Conservation (phyloP, 108 stramenopile species). For the Fragilariopsis cylindrus region DNA sequence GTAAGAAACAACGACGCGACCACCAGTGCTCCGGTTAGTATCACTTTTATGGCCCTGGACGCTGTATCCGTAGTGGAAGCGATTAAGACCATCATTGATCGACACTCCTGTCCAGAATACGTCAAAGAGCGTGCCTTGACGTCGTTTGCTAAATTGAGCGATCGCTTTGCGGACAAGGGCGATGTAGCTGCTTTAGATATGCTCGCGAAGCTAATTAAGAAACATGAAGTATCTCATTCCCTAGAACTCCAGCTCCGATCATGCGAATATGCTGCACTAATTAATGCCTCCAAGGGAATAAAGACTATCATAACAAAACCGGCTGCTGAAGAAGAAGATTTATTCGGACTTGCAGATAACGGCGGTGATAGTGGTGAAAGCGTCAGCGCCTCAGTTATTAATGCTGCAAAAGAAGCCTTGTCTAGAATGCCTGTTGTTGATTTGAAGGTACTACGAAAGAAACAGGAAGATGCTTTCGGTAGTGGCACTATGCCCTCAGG, state of each 20-base stretch:
- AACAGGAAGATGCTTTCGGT: constrained; percentile 29
- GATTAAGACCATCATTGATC: constrained; percentile 66
- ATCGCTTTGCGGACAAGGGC: constrained; percentile 71
- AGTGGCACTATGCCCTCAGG: constrained; percentile 21
- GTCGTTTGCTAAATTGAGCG: constrained; percentile 87
- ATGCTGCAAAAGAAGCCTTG: constrained; percentile 85
- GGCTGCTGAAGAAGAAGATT: constrained; percentile 57
- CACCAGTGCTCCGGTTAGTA: constrained; percentile 41
- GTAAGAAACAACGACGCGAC: constrained; percentile 16
- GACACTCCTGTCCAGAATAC: constrained; percentile 70
- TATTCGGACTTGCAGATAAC: constrained; percentile 62
- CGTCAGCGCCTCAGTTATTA: constrained; percentile 57
- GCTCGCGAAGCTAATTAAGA: constrained; percentile 64
- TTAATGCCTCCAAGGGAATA: constrained; percentile 75
- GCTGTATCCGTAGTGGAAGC: constrained; percentile 61
- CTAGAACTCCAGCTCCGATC: constrained; percentile 94
- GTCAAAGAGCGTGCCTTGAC: constrained; percentile 86
- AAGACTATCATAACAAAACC: constrained; percentile 37
- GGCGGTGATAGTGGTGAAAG: constrained; percentile 31
- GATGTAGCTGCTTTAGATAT: constrained; percentile 60
- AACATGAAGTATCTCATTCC: constrained; percentile 72
- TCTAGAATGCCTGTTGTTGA: constrained; percentile 95
- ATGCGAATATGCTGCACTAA: constrained; percentile 90
- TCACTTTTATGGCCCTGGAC: constrained; percentile 69
- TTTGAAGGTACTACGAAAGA: constrained; percentile 78